phyloP scores from a whole-genome alignment of 2,329 filamentous ascomycete genomes.

The Fusarium sterilihyphosum region DNA sequence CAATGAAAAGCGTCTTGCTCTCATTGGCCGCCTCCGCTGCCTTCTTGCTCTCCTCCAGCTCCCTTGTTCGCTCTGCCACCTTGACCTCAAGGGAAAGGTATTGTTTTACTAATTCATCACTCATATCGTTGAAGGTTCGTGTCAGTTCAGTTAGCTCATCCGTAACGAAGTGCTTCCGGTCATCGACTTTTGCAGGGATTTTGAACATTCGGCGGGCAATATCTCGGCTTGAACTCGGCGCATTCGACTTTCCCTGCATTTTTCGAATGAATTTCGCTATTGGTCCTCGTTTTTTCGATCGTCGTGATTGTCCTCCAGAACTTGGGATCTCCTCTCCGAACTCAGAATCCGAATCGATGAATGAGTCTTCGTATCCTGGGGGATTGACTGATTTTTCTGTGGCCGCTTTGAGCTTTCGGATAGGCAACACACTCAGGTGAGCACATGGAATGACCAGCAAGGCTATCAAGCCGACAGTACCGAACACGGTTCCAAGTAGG shows the following conservation, averaged over 20 bases:
- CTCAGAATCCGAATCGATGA: constrained; percentile 56
- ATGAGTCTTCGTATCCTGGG: constrained; percentile 65
- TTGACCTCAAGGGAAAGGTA: constrained; percentile 87
- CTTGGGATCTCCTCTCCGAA: constrained; percentile 51
- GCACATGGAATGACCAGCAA: constrained; percentile 80
- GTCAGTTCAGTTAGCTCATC: constrained; percentile 89
- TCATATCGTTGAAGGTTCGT: constrained; percentile 91
- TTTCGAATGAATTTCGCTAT: constrained; percentile 51
- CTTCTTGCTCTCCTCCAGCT: constrained; percentile 89
- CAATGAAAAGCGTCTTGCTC: constrained; percentile 97
- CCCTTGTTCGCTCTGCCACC: constrained; percentile 82
- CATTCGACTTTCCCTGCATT: constrained; percentile 48
- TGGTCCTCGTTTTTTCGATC: constrained; percentile 57
- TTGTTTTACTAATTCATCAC: constrained; percentile 86
- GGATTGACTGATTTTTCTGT: constrained; percentile 79
- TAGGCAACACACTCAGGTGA: constrained; percentile 83
- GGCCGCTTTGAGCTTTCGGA: constrained; percentile 77
- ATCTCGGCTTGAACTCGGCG: constrained; percentile 49
- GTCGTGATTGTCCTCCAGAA: constrained; percentile 55
- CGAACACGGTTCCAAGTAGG: constrained; percentile 85
- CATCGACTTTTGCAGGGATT: constrained; percentile 84
- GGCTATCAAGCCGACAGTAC: constrained; percentile 77
- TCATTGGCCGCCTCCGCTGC: constrained; percentile 95
- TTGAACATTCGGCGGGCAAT: constrained; percentile 71
- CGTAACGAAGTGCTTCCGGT: constrained; percentile 77